phyloP scores from a whole-genome alignment of 1,284 basidiomycete species.

The Pyrrhoderma lamaoense region DNA sequence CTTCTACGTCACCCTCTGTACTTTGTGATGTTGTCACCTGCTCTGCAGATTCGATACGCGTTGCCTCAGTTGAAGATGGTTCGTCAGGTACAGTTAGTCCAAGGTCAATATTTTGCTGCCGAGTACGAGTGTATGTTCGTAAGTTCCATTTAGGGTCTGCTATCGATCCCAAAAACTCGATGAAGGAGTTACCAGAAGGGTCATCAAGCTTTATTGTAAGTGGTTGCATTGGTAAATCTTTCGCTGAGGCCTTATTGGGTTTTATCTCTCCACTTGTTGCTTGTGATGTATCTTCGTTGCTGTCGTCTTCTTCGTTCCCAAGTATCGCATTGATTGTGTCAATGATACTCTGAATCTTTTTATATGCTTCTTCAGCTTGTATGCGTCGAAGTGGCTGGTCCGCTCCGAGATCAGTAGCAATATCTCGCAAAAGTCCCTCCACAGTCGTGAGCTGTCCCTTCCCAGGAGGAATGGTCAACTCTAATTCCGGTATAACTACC shows the following conservation, averaged over 20 bases:
- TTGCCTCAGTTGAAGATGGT: slow-evolving; percentile 25
- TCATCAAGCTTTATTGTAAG: slow-evolving; percentile 82
- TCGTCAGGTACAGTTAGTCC: slow-evolving; percentile 58
- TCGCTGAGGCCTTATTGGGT: slow-evolving; percentile 29
- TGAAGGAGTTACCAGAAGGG: slow-evolving; percentile 91
- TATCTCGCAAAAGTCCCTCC: slow-evolving; percentile 87
- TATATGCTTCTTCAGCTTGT: slow-evolving; percentile 71
- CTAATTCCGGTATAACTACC: slow-evolving; percentile 80
- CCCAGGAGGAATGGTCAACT: slow-evolving; percentile 84
- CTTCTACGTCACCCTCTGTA: slow-evolving; percentile 29
- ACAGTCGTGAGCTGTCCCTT: slow-evolving; percentile 94
- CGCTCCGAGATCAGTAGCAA: slow-evolving; percentile 73
- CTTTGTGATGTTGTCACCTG: slow-evolving; percentile 26
- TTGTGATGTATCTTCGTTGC: slow-evolving; percentile 27
- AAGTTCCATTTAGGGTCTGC: slow-evolving; percentile 92
- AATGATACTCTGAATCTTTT: slow-evolving; percentile 75
- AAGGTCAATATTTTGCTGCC: slow-evolving; percentile 78
- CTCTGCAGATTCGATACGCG: not conserved
- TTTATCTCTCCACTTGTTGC: slow-evolving; percentile 19
- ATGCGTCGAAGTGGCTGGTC: slow-evolving; percentile 86
- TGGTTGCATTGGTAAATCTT: slow-evolving; percentile 52
- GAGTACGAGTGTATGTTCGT: slow-evolving; percentile 77
- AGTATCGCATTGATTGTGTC: slow-evolving; percentile 64
- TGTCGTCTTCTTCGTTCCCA: slow-evolving; percentile 57
- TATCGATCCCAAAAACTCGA: slow-evolving; percentile 77